phyloP scores from a whole-genome alignment of 108 stramenopile species.

The Pseudonitzschia delicatissima region DNA sequence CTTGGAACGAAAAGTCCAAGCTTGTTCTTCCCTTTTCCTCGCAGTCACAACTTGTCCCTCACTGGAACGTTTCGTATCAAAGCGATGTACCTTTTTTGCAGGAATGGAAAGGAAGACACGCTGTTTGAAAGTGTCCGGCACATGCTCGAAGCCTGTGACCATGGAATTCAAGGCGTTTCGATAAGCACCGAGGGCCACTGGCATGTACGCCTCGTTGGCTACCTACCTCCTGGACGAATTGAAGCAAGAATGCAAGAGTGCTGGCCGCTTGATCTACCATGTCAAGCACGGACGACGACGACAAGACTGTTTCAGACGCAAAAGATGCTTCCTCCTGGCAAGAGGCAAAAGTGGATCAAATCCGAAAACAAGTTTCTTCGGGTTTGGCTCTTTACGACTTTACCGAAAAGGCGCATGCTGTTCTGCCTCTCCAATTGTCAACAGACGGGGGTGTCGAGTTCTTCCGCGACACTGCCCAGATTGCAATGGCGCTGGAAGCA shows the following conservation, averaged over 20 bases:
- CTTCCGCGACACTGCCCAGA: conserved; percentile 56
- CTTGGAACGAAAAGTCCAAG: conserved; percentile 39
- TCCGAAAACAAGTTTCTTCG: conserved; percentile 44
- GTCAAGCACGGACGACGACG: conserved; percentile 12
- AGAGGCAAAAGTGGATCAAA: conserved; percentile 37
- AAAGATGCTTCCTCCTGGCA: conserved; percentile 26
- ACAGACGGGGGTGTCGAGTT: conserved; percentile 4
- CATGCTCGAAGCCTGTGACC: conserved; percentile 65
- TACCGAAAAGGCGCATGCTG: conserved; percentile 48
- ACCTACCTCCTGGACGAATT: conserved; percentile 66
- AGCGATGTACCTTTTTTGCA: background rate
- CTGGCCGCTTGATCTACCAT: conserved; percentile 45
- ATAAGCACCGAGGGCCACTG: conserved; percentile 53
- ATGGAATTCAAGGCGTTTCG: conserved; percentile 53
- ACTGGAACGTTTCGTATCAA: conserved; percentile 34
- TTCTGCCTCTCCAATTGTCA: conserved; percentile 47
- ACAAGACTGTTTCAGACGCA: background rate
- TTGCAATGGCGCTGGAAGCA: conserved; percentile 70
- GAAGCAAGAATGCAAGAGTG: conserved; percentile 65
- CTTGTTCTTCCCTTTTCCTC: conserved; percentile 40
- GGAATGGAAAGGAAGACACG: conserved; percentile 41
- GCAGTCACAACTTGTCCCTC: conserved; percentile 26
- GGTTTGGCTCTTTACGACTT: conserved; percentile 66
- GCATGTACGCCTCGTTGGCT: conserved; percentile 58
- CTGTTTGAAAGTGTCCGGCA: conserved; percentile 56